A percentile compares a stretch with the other conserved stretches of the same genome.
Evolutionary conservation across 108 stramenopile genomes (phyloP).

Genomic region (Cyclotella atomus): DNA sequence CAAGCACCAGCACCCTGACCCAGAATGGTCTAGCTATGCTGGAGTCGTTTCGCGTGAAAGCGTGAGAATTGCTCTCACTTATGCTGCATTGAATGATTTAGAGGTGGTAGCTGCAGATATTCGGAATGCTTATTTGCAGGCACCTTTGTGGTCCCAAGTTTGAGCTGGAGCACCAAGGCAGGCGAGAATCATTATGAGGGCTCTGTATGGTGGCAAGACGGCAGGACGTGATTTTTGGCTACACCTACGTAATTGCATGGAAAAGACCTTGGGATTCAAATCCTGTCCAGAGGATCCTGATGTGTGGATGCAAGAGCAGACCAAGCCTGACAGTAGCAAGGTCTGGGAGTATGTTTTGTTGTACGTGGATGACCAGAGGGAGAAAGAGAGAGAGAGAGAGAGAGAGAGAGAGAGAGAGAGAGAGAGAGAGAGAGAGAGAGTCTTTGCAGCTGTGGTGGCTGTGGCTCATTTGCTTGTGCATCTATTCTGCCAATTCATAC

Average conservation of each 20-base stretch:
- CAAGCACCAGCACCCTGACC: neutral
- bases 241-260: conserved; percentile 40
- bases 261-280: conserved; percentile 30
- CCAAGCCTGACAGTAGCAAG: conserved; percentile 23
- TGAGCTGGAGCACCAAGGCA: conserved; percentile 47
- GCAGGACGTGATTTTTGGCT: conserved; percentile 51
- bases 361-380: conserved; percentile 49
- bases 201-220: conserved; percentile 58
- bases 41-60: conserved; percentile 10
- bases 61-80: conserved; percentile 6
- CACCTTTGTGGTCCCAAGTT: conserved; percentile 39
- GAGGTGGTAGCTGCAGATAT: conserved; percentile 23
- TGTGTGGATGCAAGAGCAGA: conserved; percentile 31
- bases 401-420: too few relatives aligned
- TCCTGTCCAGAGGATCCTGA: conserved; percentile 50
- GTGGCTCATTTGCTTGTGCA: too few relatives aligned
- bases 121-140: conserved; percentile 43
- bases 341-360: conserved; percentile 46
- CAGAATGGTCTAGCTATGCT: conserved; percentile 2
- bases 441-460: too few relatives aligned
- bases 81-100: conserved; percentile 23
- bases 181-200: conserved; percentile 52
- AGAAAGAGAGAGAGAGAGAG: too few relatives aligned
- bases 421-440: too few relatives aligned
- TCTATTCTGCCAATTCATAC: too few relatives aligned